Evolutionary conservation across 805 yeast species (phyloP).

Genomic region (Candida easanensis): DNA sequence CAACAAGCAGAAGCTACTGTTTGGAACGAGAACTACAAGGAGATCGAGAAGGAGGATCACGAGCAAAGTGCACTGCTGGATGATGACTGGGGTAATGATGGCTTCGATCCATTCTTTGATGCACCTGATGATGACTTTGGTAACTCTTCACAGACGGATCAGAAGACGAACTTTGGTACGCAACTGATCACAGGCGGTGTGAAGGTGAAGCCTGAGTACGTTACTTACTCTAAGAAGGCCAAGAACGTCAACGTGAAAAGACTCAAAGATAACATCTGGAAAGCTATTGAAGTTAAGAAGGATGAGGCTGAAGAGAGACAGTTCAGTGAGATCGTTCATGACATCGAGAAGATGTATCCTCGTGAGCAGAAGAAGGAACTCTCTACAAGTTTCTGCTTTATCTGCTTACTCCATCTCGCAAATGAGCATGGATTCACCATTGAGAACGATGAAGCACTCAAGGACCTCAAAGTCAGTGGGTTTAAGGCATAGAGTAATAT

Average conservation of each 20-base stretch:
- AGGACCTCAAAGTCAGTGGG: slow-evolving; percentile 16
- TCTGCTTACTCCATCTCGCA: slow-evolving; percentile 79
- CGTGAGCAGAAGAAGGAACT: slow-evolving; percentile 59
- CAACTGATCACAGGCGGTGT: slow-evolving; percentile 29
- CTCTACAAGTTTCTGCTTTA: slow-evolving; percentile 83
- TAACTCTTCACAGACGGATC: slow-evolving; percentile 13
- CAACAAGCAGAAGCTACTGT: slow-evolving; percentile 60
- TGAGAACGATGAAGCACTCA: slow-evolving; percentile 18
- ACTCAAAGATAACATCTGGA: slow-evolving; percentile 77
- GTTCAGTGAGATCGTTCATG: slow-evolving; percentile 48
- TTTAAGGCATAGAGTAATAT: not conserved
- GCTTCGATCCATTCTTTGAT: slow-evolving; percentile 13
- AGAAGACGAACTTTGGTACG: slow-evolving; percentile 23
- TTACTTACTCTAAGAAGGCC: slow-evolving; percentile 67
- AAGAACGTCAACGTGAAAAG: slow-evolving; percentile 74
- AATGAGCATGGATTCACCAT: slow-evolving; percentile 76
- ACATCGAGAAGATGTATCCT: slow-evolving; percentile 51
- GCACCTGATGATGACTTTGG: slow-evolving; percentile 11
- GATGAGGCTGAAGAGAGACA: slow-evolving; percentile 13
- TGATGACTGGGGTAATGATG: slow-evolving; percentile 31
- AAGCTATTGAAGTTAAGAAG: slow-evolving; percentile 35
- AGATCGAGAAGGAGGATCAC: slow-evolving; percentile 27
- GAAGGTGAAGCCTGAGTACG: slow-evolving; percentile 38
- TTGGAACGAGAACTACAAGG: slow-evolving; percentile 61
- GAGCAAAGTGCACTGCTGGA: slow-evolving; percentile 23